These are phyloP conservation scores for Erysiphe pulchra DNA, from an alignment of 2,329 filamentous ascomycete species.

Conservation along the genomic window DNA sequence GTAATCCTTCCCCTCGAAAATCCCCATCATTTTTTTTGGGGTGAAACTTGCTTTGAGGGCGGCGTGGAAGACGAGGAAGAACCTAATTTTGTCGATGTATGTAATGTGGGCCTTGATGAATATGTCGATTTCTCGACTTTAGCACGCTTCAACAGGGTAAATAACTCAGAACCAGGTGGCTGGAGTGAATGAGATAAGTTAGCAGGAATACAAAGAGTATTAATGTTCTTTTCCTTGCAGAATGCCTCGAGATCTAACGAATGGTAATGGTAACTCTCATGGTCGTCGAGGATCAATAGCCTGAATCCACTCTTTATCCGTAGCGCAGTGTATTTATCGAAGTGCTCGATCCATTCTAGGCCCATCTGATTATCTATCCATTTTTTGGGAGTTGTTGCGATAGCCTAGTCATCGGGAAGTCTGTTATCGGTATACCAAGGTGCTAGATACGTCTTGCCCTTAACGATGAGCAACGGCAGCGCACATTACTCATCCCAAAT, in stretches of 20 bases:
- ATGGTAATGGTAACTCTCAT: not conserved
- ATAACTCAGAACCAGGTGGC: slow-evolving; percentile 14
- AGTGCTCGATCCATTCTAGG: not conserved
- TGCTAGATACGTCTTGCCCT: not conserved
- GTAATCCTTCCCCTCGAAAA: not conserved
- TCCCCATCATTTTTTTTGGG: not conserved
- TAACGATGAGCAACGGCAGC: not conserved
- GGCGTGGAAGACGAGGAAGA: not conserved
- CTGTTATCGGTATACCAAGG: not conserved
- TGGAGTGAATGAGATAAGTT: slow-evolving; percentile 15
- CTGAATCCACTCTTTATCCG: not conserved
- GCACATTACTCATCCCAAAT: not conserved
- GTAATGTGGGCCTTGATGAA: not conserved
- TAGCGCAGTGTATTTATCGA: not conserved
- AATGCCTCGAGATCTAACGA: not conserved
- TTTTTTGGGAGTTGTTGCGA: not conserved
- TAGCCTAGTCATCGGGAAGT: not conserved
- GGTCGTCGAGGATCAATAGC: not conserved
- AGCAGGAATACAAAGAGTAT: slow-evolving; percentile 11
- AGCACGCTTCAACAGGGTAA: slow-evolving; percentile 12
- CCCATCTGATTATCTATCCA: not conserved
- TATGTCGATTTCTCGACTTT: not conserved
- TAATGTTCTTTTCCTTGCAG: not conserved
- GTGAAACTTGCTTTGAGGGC: no score
- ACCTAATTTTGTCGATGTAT: not conserved